Percentiles rank a stretch among this genome's conserved stretches.
Evolutionary conservation across 2,329 filamentous ascomycete genomes (phyloP).

Genomic region (Microcyclospora tardicrescens): DNA sequence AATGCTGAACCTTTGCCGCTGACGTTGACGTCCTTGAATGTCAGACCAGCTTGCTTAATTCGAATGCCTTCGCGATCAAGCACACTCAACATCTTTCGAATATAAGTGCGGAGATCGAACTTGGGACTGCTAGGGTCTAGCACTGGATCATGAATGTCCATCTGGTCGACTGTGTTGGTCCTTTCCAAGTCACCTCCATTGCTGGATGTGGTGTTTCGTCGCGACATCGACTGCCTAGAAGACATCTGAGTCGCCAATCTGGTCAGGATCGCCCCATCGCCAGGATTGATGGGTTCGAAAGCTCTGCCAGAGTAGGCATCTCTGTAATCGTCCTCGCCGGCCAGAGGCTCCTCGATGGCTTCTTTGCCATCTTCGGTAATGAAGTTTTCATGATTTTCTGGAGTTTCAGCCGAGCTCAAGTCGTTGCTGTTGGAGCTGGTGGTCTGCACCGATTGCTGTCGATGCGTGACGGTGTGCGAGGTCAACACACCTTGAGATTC

Average conservation of each 20-base stretch:
- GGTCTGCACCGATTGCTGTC: background rate
- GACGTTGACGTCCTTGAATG: slow-evolving; percentile 53
- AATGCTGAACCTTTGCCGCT: slow-evolving; percentile 54
- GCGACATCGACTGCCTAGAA: slow-evolving; percentile 12
- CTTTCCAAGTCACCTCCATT: slow-evolving; percentile 11
- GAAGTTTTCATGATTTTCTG: slow-evolving; percentile 6
- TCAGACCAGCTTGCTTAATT: slow-evolving; percentile 44
- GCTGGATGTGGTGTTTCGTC: slow-evolving; percentile 4
- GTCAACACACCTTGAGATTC: background rate
- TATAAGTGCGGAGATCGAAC: slow-evolving; percentile 44
- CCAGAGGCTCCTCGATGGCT: slow-evolving; percentile 12
- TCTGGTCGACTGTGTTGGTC: slow-evolving; percentile 20
- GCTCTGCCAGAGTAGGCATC: slow-evolving; percentile 5
- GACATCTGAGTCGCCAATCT: slow-evolving; percentile 9
- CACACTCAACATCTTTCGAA: slow-evolving; percentile 35
- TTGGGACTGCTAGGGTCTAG: slow-evolving; percentile 40
- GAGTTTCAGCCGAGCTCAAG: background rate
- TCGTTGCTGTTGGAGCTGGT: background rate
- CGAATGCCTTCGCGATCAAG: slow-evolving; percentile 45
- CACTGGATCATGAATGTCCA: slow-evolving; percentile 33
- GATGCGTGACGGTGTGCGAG: background rate
- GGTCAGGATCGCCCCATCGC: slow-evolving; percentile 6
- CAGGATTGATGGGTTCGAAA: slow-evolving; percentile 9
- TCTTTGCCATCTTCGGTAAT: slow-evolving; percentile 17
- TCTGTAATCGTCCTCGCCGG: slow-evolving; percentile 3